Base-by-base conservation (phyloP, 192 early-diverging fungal species). In the Dissophora globulifera region DNA sequence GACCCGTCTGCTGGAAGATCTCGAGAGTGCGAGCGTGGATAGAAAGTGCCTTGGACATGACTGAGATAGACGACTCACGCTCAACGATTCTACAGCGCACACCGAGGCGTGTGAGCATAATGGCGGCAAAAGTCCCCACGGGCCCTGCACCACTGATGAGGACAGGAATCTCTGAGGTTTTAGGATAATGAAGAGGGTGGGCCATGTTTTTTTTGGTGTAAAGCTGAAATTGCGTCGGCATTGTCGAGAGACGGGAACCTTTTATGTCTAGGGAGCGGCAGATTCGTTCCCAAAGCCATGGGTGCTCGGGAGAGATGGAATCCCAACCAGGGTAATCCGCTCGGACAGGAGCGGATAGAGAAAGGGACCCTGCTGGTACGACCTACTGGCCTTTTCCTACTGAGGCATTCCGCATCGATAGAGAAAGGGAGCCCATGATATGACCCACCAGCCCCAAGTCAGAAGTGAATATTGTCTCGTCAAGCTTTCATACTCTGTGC, bases 101-200 rank as follows among this genome's bases (percentile, higher is more conserved):
- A 3, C 66, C 71, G 22, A 67, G 62, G 2, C 58, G 38, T 13
- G 79, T 58, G 43, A 81, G 70, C 26, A 81, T 55, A 30, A 69
- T 58, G 12, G 72, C 72, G 1, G 67, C 58, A 17, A 69, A 19
- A 15, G 56, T 31, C 13, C 79, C 79, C 13, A 81, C 79, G n/a
- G 67, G 79, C 5, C 79, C 67, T 23, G 52, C 79, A 33, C 79
- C 79, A 23, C 65, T 66, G 31, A 81, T 81, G 20, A 78, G 53
- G 19, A 81, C 59, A 13, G 79, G 62, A 17, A 62, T 25, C 27
- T 75, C 42, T 25, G 70, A 60, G 1, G 50, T 13, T 23, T 30
- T 46, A 20, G 50, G 48, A 5, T 29, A 11, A 30, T 23, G 30
- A 50, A 10, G 29, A 49, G 31, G 33, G 26, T 42, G 7, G 35